Percentiles rank a stretch among this genome's conserved stretches.
These are phyloP conservation scores for Leccinum aurantiacum DNA, from an alignment of 768 basidiomycete species.

Conservation along the genomic window DNA sequence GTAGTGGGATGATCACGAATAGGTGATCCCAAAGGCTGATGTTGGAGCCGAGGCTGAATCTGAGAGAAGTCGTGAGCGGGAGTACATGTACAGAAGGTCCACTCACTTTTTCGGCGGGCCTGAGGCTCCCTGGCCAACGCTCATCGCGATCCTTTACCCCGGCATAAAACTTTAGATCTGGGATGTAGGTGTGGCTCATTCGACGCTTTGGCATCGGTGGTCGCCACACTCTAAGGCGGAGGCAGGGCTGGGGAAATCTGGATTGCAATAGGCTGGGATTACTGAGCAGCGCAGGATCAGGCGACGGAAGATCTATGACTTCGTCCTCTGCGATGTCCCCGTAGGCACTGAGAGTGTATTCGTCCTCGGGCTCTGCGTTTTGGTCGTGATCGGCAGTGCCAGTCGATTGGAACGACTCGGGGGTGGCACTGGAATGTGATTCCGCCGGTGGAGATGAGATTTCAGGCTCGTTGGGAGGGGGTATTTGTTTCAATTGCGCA, in stretches of 20 bases:
- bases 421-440: neutral
- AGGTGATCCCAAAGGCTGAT: no score
- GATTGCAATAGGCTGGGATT: neutral
- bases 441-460: neutral
- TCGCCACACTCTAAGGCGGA: slow-evolving; percentile 28
- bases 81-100: neutral
- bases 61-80: neutral
- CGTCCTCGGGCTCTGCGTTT: slow-evolving; percentile 28
- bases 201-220: slow-evolving; percentile 31
- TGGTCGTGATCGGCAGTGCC: neutral
- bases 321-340: slow-evolving; percentile 47
- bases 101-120: slow-evolving; percentile 16
- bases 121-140: slow-evolving; percentile 18
- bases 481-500: neutral
- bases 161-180: slow-evolving; percentile 6
- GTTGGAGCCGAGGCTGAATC: neutral
- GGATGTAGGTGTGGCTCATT: slow-evolving; percentile 6
- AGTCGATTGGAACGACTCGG: neutral
- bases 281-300: neutral
- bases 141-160: slow-evolving; percentile 3
- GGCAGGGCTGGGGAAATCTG: slow-evolving; percentile 12
- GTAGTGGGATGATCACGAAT: no score
- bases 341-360: slow-evolving; percentile 42
- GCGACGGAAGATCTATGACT: slow-evolving; percentile 34
- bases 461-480: neutral